phyloP scores from a whole-genome alignment of 192 early-diverging fungal species.

The Entomortierella parvispora region DNA sequence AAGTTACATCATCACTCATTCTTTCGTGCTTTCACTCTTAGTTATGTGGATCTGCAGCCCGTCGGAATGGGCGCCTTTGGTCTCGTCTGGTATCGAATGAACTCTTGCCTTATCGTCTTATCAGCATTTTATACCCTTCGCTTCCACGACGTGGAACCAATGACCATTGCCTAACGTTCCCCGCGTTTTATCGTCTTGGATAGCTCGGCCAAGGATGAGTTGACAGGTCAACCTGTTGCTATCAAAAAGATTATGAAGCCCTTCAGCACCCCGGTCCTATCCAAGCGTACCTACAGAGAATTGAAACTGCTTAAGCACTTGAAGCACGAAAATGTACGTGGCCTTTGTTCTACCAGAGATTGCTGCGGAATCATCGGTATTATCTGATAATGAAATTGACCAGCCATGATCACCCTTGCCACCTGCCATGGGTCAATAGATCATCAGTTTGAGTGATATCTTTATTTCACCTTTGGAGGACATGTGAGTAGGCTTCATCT shows the following conservation, averaged over 20 bases:
- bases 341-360: not conserved
- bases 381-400: conserved; percentile 4
- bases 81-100: conserved; percentile 92
- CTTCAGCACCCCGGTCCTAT: conserved; percentile 90
- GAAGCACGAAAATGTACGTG: conserved; percentile 89
- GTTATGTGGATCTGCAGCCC: conserved; percentile 92
- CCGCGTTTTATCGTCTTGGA: not conserved
- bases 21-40: conserved; percentile 18
- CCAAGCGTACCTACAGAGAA: conserved; percentile 96
- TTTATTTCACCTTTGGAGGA: conserved; percentile 94
- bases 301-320: conserved; percentile 93
- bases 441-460: conserved; percentile 93
- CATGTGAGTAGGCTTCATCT: conserved; percentile 64
- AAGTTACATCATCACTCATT: not conserved
- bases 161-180: too few species aligned
- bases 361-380: too few species aligned
- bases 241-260: conserved; percentile 98
- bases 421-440: too few species aligned
- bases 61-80: conserved; percentile 99
- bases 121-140: too few species aligned
- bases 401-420: too few species aligned
- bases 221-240: conserved; percentile 85
- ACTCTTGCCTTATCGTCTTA: too few species aligned
- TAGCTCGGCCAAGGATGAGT: conserved; percentile 90
- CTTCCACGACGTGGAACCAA: too few species aligned